phyloP scores from a whole-genome alignment of 225 moss, liverwort and hornwort species.

The Climacium dendroides region DNA sequence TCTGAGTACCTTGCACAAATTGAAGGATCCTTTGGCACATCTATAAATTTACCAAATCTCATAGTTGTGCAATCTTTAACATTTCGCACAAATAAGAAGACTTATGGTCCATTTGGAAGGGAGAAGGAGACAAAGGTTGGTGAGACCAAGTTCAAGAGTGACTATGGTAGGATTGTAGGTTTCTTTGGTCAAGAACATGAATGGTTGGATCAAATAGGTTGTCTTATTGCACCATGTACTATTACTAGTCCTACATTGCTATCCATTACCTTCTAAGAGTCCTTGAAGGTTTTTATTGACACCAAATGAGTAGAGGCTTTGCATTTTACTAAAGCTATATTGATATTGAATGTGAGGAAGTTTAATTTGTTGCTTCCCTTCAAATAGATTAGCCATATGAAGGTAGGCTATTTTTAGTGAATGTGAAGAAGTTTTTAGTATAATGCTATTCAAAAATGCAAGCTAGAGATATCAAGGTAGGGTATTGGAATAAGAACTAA shows the following conservation, averaged over 20 bases:
- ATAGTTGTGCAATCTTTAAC: neutral
- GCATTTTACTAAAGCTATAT: neutral
- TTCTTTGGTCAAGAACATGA: neutral
- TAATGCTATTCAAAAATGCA: neutral
- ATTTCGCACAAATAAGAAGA: neutral
- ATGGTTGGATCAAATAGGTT: neutral
- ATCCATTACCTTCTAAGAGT: neutral
- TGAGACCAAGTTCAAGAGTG: neutral
- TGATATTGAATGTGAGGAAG: neutral
- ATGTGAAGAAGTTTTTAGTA: neutral
- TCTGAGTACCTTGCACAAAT: neutral
- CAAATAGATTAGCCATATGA: too few species aligned
- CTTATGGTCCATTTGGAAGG: neutral
- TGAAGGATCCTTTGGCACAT: neutral
- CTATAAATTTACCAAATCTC: rapidly evolving
- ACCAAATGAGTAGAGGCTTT: too few species aligned
- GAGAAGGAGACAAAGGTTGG: neutral
- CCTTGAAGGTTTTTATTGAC: neutral
- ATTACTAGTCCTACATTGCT: neutral
- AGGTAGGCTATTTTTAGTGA: neutral
- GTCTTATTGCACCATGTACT: neutral
- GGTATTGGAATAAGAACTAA: rapidly evolving
- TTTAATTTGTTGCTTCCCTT: neutral
- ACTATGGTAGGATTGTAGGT: neutral
- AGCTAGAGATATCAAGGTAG: neutral